These are phyloP conservation scores for Metschnikowia dekortorum DNA, from an alignment of 805 yeast species.

Conservation along the genomic window DNA sequence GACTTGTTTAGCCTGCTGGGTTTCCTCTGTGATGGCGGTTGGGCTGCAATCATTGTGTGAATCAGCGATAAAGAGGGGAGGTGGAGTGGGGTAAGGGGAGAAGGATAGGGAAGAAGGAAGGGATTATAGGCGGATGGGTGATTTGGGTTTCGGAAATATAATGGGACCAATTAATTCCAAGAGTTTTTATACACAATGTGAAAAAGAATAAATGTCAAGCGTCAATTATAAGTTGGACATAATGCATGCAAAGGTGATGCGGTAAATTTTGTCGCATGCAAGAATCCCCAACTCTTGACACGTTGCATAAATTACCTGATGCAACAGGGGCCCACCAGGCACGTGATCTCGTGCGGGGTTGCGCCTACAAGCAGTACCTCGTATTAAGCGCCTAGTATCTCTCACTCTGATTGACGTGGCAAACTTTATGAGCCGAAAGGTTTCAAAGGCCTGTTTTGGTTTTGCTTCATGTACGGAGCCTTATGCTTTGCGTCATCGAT, in stretches of 20 bases:
- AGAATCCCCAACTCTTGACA: not conserved
- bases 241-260: constrained; percentile 4
- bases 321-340: not conserved
- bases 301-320: not conserved
- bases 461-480: not conserved
- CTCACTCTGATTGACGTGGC: no score
- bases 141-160: not conserved
- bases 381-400: not conserved
- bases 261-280: constrained; percentile 1
- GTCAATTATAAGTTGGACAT: not conserved
- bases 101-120: not conserved
- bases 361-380: not conserved
- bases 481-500: not conserved
- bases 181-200: not conserved
- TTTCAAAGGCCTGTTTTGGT: not conserved
- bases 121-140: not conserved
- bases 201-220: not conserved
- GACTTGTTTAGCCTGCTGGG: constrained; percentile 1
- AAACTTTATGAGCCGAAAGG: not conserved
- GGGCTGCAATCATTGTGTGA: not conserved
- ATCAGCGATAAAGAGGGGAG: not conserved
- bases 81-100: not conserved
- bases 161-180: not conserved
- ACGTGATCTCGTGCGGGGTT: not conserved
- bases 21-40: not conserved